Conservation (phyloP, 176 grass and related monocot genomes). For the Bonia amplexicaulis region DNA sequence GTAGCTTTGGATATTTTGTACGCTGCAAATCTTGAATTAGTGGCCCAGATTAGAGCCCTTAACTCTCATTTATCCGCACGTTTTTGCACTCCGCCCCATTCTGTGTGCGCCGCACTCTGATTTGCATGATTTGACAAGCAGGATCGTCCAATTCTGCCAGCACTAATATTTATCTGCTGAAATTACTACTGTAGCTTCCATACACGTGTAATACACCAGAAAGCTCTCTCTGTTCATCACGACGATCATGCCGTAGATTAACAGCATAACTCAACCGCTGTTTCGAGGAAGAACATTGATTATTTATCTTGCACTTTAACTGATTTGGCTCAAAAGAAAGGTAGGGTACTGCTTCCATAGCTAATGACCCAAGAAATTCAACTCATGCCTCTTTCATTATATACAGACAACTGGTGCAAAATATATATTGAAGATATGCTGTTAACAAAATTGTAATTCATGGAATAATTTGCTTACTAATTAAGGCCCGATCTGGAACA, state of each 20-base stretch:
- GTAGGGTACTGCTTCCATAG: too few species aligned
- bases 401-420: too few species aligned
- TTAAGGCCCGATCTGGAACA: too few species aligned
- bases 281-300: too few species aligned
- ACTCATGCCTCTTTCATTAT: too few species aligned
- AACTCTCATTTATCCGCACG: neutral
- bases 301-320: too few species aligned
- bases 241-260: neutral
- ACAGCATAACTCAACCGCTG: neutral
- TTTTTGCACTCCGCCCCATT: neutral
- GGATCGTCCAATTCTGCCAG: neutral
- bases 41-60: constrained; percentile 25
- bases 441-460: too few species aligned
- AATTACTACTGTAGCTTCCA: neutral
- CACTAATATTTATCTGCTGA: neutral
- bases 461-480: too few species aligned
- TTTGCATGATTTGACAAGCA: constrained; percentile 3
- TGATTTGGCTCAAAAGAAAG: too few species aligned
- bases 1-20: constrained; percentile 24
- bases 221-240: neutral
- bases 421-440: too few species aligned
- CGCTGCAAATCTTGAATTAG: constrained; percentile 18
- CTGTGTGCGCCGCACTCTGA: constrained; percentile 14
- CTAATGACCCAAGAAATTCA: too few species aligned
- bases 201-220: neutral